A percentile compares a stretch with the other conserved stretches of the same genome.
phyloP scores from a whole-genome alignment of 2,329 filamentous ascomycete genomes.

The Claviceps cyperi region DNA sequence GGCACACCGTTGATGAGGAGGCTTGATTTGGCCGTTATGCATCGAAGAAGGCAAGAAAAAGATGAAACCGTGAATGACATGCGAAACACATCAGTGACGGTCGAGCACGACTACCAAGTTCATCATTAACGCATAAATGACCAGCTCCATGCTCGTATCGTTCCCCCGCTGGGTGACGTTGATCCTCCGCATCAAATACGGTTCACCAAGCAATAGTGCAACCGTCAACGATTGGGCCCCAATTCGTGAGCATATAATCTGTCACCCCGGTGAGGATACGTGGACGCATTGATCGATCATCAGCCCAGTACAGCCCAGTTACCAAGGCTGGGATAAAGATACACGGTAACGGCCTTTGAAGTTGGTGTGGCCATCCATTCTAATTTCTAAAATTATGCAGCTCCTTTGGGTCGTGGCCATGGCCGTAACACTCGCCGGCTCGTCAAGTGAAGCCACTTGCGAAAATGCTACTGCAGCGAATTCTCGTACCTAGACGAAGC shows the following conservation, averaged over 20 bases:
- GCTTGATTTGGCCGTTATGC: too few relatives aligned
- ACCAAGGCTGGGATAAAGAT: slow-evolving; percentile 40
- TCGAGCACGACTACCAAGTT: slow-evolving; percentile 17
- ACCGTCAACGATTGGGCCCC: slow-evolving; percentile 63
- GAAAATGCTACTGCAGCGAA: too few relatives aligned
- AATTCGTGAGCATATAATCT: slow-evolving; percentile 48
- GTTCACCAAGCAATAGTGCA: slow-evolving; percentile 54
- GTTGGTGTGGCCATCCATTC: slow-evolving; percentile 39
- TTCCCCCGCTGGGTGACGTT: slow-evolving; percentile 54
- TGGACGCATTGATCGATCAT: slow-evolving; percentile 55
- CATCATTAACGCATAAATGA: slow-evolving; percentile 52
- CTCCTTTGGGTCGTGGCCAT: slow-evolving; percentile 4
- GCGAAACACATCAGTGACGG: background rate
- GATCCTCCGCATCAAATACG: slow-evolving; percentile 55
- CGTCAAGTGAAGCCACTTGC: slow-evolving; percentile 20
- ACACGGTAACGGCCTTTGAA: slow-evolving; percentile 40
- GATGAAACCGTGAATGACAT: background rate
- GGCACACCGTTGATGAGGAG: too few relatives aligned
- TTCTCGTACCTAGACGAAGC: too few relatives aligned
- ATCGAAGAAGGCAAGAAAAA: background rate
- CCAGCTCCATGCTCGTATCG: slow-evolving; percentile 50
- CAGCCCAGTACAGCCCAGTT: slow-evolving; percentile 32
- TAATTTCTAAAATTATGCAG: slow-evolving; percentile 7
- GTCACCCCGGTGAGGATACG: slow-evolving; percentile 55
- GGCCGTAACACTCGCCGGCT: slow-evolving; percentile 26